Conservation (phyloP, 225 moss, liverwort and hornwort genomes). For the Sphagnum contortum region DNA sequence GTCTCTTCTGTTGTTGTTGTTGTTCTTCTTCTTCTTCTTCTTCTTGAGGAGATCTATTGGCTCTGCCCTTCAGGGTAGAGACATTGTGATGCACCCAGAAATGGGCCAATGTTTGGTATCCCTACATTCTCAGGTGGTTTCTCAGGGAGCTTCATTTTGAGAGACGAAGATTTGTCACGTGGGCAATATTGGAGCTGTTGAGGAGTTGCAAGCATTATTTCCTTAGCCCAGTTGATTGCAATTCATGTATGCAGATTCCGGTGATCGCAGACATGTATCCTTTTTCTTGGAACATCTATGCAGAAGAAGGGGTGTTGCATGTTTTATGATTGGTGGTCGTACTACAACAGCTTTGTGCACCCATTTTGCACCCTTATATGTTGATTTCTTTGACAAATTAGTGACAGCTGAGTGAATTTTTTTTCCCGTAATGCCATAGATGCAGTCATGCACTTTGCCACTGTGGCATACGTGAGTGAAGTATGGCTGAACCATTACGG, state of each 20-base stretch:
- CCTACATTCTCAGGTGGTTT: no score
- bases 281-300: background rate
- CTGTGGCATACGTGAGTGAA: conserved; percentile 93
- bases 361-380: background rate
- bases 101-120: no score
- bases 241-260: conserved; percentile 74
- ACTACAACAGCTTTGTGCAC: no score
- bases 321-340: no score
- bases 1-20: no score
- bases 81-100: no score
- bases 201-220: conserved; percentile 65
- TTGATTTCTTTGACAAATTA: background rate
- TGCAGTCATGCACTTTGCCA: conserved; percentile 98
- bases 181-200: conserved; percentile 83
- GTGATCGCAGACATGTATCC: conserved; percentile 71
- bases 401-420: conserved; percentile 52
- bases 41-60: no score
- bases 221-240: conserved; percentile 59
- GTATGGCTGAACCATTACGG: conserved; percentile 78
- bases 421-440: conserved; percentile 74
- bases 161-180: conserved; percentile 46
- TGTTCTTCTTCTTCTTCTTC: no score
- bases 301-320: background rate
- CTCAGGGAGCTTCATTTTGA: no score
- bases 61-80: no score